Evolutionary conservation across 129 eudicot genomes (phyloP), one percentile per base, ranked within the genome.

Genomic region (Heracleum sosnowskyi): DNA sequence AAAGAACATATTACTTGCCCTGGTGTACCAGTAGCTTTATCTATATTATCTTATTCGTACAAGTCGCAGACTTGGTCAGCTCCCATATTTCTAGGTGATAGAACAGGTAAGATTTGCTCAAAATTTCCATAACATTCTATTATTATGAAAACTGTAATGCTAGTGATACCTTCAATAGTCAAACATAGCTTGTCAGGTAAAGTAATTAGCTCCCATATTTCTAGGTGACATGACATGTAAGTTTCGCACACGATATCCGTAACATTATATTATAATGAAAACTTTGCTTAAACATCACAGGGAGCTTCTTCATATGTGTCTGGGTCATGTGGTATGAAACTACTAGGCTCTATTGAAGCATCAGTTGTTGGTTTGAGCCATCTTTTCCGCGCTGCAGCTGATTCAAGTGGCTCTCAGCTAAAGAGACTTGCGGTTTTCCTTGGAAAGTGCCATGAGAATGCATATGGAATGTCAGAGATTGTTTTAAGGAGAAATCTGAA

Each of bases 281-380:
- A 11, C 15, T 47, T 34, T 34, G 77, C 15, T 37, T 24, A 55
- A 75, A 40, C 53, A 45, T 82, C 71, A 63, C 91, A 90, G 97
- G 91, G 85, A 69, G 81, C 80, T 71, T 66, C 47, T 71, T 57
- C 57, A 53, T 73, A 62, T 60, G 72, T 74, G 79, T 78, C 85
- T 76, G 84, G 62, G 81, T 76, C 88, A 72, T 74, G 73, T 60
- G 77, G 79, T 63, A 76, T 62, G 53, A 82, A 78, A 84, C 69
- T 83, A 76, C 86, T 93, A 72, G 96, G 97, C 37, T 89, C 91
- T 78, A 88, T 91, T 79, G 97, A 93, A 86, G 88, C 97, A 76
- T 91, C 95, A 69, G 90, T 91, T 42, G 98, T 91, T 75, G 98
- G 98, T 31, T 77, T 93, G 69, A 89, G 90, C 83, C 87, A 89